Base-by-base conservation (phyloP, 2,329 filamentous ascomycete species). In the Phaeosphaeria sp. region DNA sequence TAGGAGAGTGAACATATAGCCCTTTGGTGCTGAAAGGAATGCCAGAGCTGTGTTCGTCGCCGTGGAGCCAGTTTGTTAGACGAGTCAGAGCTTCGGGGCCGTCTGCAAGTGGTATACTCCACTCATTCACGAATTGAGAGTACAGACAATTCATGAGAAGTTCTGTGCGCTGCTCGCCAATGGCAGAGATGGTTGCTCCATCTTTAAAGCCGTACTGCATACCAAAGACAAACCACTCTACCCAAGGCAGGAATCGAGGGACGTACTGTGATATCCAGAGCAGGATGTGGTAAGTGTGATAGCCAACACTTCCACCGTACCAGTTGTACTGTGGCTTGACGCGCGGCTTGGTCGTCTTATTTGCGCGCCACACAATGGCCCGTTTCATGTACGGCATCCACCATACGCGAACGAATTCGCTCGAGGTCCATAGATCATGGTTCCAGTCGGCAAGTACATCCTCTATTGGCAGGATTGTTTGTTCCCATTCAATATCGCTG, bases 111-210 rank as follows among this genome's bases (percentile, higher is more conserved):
- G 95, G 94, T 6, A 99, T 85, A 0, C 94, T 94, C 95, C 95
- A 99, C 76, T 99, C 95, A 76, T 99, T 97, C 64, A 99, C 95
- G 69, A 92, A 97, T 74, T 99, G 95, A n/a, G 91, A 94, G 82
- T 97, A 99, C 6, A 98, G 85, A 72, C 95, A 99, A 81, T 99
- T 95, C 91, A 99, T 94, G 52, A 97, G 83, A 46, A 98, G 85
- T 13, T 93, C 94, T 63, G 89, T 82, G 58, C 90, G 87, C 62
- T 90, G 90, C 21, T 90, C 88, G 77, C 97, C 90, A 18, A 97
- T 86, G 6, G 90, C 94, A n/a, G 84, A 83, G 42, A 87, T 90
- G 52, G 84, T 83, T 2, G 83, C 84, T 50, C 87, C 88, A 59
- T 91, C 86, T 33, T 82, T 82, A 83, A 97, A 97, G 51, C 94